Evolutionary conservation across 2,329 filamentous ascomycete species (phyloP).

Genomic region (Trichoderma brevicompactum): DNA sequence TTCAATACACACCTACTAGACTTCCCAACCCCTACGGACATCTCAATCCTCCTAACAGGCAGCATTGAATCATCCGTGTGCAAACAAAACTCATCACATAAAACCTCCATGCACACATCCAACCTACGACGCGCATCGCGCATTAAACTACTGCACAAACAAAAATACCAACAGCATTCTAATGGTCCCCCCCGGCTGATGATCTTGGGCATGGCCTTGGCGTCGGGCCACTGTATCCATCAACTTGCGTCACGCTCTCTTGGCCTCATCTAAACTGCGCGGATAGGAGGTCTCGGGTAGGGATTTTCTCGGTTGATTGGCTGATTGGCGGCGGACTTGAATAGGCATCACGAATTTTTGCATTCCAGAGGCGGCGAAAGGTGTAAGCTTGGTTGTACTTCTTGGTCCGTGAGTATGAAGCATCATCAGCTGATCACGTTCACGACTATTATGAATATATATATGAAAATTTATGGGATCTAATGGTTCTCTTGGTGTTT

Average conservation of each 20-base stretch:
- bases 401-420: neutral
- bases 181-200: conserved; percentile 2
- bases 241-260: conserved; percentile 9
- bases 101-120: too few relatives aligned
- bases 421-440: neutral
- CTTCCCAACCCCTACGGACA: too few relatives aligned
- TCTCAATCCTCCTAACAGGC: too few relatives aligned
- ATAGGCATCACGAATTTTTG: neutral
- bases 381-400: neutral
- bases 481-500: neutral
- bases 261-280: conserved; percentile 12
- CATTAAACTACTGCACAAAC: neutral
- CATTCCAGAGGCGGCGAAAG: neutral
- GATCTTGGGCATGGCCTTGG: conserved; percentile 18
- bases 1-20: too few relatives aligned
- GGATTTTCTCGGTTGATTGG: conserved; percentile 1
- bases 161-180: neutral
- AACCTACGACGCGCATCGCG: too few relatives aligned
- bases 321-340: neutral
- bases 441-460: neutral
- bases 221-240: conserved; percentile 12
- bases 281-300: conserved; percentile 19
- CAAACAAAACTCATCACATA: too few relatives aligned
- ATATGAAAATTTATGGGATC: neutral
- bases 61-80: too few relatives aligned